Evolutionary conservation across 352 stramenopile genomes (phyloP), one percentile per base, ranked within the genome.

Genomic region (Elongisporangium undulatum): DNA sequence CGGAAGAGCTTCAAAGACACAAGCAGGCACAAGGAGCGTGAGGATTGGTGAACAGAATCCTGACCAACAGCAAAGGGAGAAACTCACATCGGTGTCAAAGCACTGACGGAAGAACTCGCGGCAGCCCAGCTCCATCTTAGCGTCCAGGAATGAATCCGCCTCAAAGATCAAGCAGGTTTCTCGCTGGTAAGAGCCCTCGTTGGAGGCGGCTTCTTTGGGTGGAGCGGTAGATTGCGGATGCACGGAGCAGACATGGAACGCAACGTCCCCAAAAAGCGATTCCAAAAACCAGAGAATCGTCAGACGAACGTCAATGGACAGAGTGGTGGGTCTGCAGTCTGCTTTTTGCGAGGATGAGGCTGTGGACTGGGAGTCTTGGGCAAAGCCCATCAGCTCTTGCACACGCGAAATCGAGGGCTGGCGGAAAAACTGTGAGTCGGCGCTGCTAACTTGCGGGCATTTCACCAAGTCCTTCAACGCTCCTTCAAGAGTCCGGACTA

Each of bases 101-200:
- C 73, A 77, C 24, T 92, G 83, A 38, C 83, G 80, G 39, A 92
- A 92, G 60, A 92, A 85, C 38, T 92, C 83, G 45, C 83, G 80
- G 24, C 83, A 92, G 10, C 83, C 83, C 9, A 92, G 58, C 54
- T 89, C 83, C 6, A 76, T 85, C 54, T 85, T 74, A 34, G 74
- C 74, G 15, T 87, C 77, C 26, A 90, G 55, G 45, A 85, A 89
- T 2, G 75, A 72, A 51, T 90, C 80, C 9, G 74, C 71, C 24
- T 90, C 80, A 29, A 90, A 88, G 17, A 88, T 63, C 29, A 90
- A 50, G 38, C 67, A 79, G 4, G 29, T 13, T 41, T 41, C 22
- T 73, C 67, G 8, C 79, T 69, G 20, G 39, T 41, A 41, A 52
- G 24, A 3, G 23, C 23, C 26, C 15, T 57, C 6, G 26, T 58